These are phyloP conservation scores for Cladosporium sp. DNA, from an alignment of 2,329 filamentous ascomycete species.

Conservation along the genomic window DNA sequence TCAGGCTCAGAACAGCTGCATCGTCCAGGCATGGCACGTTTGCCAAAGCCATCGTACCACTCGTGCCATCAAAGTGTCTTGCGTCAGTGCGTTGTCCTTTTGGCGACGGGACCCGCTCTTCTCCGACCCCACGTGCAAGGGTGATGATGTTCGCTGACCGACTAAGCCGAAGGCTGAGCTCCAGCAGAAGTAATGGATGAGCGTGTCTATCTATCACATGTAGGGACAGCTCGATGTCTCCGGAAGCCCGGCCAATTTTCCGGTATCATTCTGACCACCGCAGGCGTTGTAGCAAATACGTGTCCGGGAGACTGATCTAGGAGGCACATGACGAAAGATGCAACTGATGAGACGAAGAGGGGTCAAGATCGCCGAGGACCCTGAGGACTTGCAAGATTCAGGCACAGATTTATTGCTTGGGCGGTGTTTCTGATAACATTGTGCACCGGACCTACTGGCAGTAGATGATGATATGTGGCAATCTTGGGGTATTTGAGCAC, in stretches of 20 bases:
- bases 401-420: background rate
- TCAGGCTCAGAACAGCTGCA: no score
- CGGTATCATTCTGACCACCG: no score
- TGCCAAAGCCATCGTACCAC: background rate
- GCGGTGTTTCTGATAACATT: background rate
- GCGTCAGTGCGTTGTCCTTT: background rate
- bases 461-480: no score
- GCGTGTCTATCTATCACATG: no score
- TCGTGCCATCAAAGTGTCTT: background rate
- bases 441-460: background rate
- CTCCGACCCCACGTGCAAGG: conserved; percentile 4
- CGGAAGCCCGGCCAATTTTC: no score
- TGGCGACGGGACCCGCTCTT: background rate
- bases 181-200: no score
- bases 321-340: background rate
- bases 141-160: background rate
- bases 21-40: no score
- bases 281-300: background rate
- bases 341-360: background rate
- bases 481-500: no score
- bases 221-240: no score
- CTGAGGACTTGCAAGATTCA: background rate
- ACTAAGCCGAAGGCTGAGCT: background rate
- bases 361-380: background rate
- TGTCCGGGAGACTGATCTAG: background rate